Conservation (phyloP, 2,329 filamentous ascomycete species). For the Alternaria metachromatica region DNA sequence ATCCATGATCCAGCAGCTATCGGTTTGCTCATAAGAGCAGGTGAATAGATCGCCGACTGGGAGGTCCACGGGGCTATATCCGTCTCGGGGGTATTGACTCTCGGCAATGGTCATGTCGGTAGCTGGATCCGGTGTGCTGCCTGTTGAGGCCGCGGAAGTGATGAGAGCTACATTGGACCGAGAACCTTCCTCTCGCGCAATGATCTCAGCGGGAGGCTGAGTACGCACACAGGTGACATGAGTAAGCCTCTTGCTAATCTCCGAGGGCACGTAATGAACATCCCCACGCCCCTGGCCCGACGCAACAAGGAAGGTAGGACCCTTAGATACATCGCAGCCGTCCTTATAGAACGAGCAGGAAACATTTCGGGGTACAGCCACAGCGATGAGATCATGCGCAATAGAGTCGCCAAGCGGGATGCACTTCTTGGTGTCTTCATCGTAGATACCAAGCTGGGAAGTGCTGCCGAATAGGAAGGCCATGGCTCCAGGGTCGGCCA, state of each 20-base stretch:
- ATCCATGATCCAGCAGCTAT: background rate
- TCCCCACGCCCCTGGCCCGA: background rate
- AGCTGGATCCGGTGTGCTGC: background rate
- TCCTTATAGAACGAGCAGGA: background rate
- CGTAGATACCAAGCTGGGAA: background rate
- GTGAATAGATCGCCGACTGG: background rate
- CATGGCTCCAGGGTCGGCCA: background rate
- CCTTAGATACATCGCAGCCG: background rate
- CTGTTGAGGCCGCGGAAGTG: background rate
- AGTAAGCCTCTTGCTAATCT: background rate
- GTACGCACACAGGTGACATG: background rate
- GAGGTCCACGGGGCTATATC: background rate
- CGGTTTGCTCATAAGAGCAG: background rate
- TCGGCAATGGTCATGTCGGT: background rate
- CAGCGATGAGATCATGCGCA: background rate
- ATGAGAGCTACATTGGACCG: background rate
- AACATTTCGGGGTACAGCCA: background rate
- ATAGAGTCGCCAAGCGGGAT: background rate
- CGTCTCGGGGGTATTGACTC: background rate
- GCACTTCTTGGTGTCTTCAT: background rate
- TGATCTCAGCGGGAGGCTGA: background rate
- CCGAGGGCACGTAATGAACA: background rate
- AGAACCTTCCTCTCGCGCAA: background rate
- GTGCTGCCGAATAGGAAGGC: background rate
- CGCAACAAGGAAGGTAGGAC: background rate